phyloP scores from a whole-genome alignment of 2,329 filamentous ascomycete genomes.

The Stagonosporopsis tanaceti region DNA sequence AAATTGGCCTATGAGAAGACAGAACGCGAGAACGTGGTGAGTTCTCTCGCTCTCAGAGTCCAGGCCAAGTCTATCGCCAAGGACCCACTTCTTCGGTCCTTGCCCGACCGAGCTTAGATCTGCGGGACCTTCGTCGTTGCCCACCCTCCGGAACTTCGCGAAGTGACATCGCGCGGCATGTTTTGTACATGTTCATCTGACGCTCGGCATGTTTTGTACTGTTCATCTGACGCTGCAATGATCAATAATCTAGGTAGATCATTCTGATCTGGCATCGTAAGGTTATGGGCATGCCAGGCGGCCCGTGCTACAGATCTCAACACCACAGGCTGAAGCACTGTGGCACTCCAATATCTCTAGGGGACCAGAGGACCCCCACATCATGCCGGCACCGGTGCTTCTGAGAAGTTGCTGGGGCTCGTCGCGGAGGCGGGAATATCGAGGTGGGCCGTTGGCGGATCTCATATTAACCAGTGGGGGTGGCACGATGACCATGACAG shows the following conservation, averaged over 20 bases:
- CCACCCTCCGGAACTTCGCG: conserved; percentile 1
- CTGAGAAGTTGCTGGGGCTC: conserved; percentile 1
- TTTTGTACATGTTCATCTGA: neutral
- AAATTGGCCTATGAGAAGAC: conserved; percentile 6
- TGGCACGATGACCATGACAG: conserved; percentile 6
- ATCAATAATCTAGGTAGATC: neutral
- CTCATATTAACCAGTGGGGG: conserved; percentile 4
- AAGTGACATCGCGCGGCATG: conserved; percentile 13
- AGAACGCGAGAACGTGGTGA: conserved; percentile 12
- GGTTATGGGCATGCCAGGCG: neutral
- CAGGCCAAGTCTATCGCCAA: conserved; percentile 15
- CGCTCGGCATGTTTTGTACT: neutral
- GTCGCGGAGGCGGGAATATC: conserved; percentile 15
- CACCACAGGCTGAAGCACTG: neutral
- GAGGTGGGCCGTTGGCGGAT: conserved; percentile 13
- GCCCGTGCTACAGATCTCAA: neutral
- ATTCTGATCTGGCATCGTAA: neutral
- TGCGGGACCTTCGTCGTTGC: conserved; percentile 4
- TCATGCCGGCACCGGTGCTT: conserved; percentile 4
- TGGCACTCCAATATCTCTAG: neutral
- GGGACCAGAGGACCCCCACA: conserved; percentile 2
- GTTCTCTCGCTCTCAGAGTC: conserved; percentile 19
- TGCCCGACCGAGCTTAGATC: conserved; percentile 2
- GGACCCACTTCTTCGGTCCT: conserved; percentile 9
- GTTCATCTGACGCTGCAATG: neutral